Evolutionary conservation across 2,329 filamentous ascomycete species (phyloP).

Genomic region (Bipolaris cookei): DNA sequence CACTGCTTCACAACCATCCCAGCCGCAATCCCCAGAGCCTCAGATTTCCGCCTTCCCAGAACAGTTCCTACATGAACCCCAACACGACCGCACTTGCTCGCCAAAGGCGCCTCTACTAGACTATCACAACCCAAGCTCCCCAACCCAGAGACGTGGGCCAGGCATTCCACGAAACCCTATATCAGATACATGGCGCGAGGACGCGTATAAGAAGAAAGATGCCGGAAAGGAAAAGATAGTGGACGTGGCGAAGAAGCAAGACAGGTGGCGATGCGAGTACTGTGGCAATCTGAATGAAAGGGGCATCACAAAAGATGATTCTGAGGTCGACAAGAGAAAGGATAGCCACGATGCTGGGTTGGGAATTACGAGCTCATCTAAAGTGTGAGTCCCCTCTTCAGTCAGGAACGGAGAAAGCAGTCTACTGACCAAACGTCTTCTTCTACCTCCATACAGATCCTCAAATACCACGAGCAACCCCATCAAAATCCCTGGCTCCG

Average conservation of each 20-base stretch:
- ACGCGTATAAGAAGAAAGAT: constrained; percentile 10
- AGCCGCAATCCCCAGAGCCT: neutral
- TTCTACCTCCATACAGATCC: neutral
- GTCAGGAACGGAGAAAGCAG: neutral
- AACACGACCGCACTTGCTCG: constrained; percentile 4
- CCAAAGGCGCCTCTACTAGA: constrained; percentile 8
- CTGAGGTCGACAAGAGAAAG: neutral
- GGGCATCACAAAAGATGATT: neutral
- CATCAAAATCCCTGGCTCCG: neutral
- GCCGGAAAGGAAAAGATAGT: constrained; percentile 1
- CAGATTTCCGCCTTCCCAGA: constrained; percentile 7
- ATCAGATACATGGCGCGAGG: constrained; percentile 14
- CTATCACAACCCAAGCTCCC: constrained; percentile 1
- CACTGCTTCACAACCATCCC: neutral
- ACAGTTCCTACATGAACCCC: constrained; percentile 1
- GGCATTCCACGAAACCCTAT: constrained; percentile 10
- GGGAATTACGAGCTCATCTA: neutral
- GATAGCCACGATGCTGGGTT: neutral
- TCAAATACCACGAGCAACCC: neutral
- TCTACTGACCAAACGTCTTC: neutral
- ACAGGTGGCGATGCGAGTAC: constrained; percentile 13
- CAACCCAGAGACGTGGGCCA: constrained; percentile 7
- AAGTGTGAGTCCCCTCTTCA: neutral
- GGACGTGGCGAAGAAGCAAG: constrained; percentile 5
- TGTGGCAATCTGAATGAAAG: constrained; percentile 9